Conservation (phyloP, 23 red algal species). For the Gracilaria domingensis region DNA sequence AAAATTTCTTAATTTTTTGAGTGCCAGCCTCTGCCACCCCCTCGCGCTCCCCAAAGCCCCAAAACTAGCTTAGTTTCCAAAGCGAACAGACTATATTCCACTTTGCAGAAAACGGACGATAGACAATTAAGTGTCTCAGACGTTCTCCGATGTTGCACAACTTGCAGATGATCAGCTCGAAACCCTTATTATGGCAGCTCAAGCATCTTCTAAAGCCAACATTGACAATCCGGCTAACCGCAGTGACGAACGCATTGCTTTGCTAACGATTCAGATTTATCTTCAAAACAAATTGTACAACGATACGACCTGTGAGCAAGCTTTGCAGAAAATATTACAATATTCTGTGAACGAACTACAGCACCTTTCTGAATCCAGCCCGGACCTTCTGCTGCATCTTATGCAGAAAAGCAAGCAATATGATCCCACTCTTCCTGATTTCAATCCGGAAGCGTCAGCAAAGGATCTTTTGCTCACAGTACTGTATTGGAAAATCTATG, state of each 20-base stretch:
- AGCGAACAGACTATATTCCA: no score
- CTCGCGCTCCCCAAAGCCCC: no score
- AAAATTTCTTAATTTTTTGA: no score
- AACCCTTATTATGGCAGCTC: background rate
- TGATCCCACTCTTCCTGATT: background rate
- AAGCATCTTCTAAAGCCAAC: background rate
- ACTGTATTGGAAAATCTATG: no score
- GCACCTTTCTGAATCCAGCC: background rate
- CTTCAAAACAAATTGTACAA: background rate
- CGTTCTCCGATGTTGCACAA: background rate
- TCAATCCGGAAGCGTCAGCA: background rate
- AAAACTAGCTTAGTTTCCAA: no score
- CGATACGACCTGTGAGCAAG: background rate
- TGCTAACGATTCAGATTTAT: background rate
- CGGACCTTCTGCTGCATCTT: background rate
- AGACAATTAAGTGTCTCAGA: background rate
- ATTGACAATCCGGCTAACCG: background rate
- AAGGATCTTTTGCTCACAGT: no score
- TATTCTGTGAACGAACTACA: background rate
- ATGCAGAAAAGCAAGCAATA: conserved; percentile 2
- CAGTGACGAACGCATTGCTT: background rate
- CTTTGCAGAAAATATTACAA: no score
- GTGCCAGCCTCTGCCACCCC: no score
- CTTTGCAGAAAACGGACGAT: no score
- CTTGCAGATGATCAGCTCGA: background rate